Evolutionary conservation across 148 eudicot genomes (phyloP).

Genomic region (Talinum fruticosum): DNA sequence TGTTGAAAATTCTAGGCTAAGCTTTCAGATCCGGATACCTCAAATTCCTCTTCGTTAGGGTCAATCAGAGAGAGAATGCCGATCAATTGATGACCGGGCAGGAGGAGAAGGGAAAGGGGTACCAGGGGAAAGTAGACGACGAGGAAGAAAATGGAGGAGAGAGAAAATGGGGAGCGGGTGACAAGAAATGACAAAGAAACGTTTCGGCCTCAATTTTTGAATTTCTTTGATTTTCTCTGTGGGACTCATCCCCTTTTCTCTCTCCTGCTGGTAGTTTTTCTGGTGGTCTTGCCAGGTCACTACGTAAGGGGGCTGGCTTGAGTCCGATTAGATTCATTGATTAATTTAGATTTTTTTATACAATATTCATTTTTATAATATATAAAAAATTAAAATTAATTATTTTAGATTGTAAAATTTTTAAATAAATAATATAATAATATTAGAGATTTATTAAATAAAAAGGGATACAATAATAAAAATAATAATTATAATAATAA

Average conservation of each 20-base stretch:
- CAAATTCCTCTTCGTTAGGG: slow-evolving; percentile 2
- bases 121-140: background rate
- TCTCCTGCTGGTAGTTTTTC: slow-evolving; percentile 4
- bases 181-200: background rate
- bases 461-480: too few species aligned
- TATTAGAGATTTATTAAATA: too few species aligned
- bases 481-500: too few species aligned
- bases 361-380: too few species aligned
- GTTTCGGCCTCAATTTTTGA: slow-evolving; percentile 3
- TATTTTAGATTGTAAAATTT: too few species aligned
- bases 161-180: background rate
- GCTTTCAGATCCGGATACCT: slow-evolving; percentile 11
- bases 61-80: background rate
- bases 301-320: too few species aligned
- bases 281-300: background rate
- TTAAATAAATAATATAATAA: too few species aligned
- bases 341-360: too few species aligned
- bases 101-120: too few species aligned
- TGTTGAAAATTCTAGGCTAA: background rate
- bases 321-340: too few species aligned
- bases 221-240: too few species aligned
- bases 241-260: background rate
- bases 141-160: background rate
- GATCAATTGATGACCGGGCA: slow-evolving; percentile 13
- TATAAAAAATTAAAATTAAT: too few species aligned